Conservation (phyloP, 1,284 basidiomycete species). For the Coniophora puteana region DNA sequence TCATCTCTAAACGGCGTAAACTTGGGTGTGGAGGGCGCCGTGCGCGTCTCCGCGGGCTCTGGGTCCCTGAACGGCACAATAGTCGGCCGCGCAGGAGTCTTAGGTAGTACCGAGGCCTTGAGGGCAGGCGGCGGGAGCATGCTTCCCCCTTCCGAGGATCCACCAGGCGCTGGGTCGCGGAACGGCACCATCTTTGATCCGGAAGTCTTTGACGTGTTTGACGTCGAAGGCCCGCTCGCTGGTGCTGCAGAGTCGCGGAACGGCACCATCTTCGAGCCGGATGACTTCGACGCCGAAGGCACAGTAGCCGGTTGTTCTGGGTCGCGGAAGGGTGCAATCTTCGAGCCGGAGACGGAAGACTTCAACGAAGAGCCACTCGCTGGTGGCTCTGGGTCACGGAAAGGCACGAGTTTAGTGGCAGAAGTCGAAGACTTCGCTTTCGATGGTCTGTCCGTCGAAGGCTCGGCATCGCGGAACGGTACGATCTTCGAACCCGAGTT, state of each 20-base stretch:
- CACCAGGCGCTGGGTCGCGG: constrained; percentile 41
- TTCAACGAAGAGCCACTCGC: no score
- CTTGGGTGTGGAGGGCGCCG: constrained; percentile 43
- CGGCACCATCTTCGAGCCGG: no score
- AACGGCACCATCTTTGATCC: constrained; percentile 52
- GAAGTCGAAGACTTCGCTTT: constrained; percentile 31
- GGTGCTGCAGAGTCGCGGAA: no score
- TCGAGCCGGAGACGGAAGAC: no score
- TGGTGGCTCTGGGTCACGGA: no score
- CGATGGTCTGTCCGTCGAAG: no score
- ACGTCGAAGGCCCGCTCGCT: no score
- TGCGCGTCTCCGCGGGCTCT: constrained; percentile 15
- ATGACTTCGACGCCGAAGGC: no score
- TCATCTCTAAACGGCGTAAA: constrained; percentile 71
- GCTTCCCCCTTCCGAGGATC: no score
- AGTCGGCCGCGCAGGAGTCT: constrained; percentile 23
- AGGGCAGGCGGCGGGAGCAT: constrained; percentile 6
- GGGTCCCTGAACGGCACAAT: constrained; percentile 39
- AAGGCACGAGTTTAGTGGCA: constrained; percentile 50
- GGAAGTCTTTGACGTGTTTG: constrained; percentile 21
- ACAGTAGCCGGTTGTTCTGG: constrained; percentile 34
- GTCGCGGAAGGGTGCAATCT: constrained; percentile 56
- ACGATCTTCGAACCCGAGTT: no score
- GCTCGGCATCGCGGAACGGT: constrained; percentile 13
- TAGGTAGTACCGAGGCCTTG: constrained; percentile 14